Base-by-base conservation (phyloP, 768 basidiomycete species). In the Lepiota brunneoincarnata region DNA sequence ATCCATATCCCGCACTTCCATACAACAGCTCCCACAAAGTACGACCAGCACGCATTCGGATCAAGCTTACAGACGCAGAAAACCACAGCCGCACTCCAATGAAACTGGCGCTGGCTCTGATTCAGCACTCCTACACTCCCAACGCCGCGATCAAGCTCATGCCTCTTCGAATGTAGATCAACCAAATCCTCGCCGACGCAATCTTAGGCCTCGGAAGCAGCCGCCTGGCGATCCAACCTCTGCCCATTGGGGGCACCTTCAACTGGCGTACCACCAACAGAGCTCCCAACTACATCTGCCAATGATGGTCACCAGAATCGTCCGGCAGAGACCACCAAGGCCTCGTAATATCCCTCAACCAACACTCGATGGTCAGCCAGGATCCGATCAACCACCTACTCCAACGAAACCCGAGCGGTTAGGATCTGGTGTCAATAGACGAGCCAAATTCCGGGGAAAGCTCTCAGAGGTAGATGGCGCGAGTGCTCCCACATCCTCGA, bases 361-460 rank as follows among this genome's bases (percentile, higher is more conserved):
- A 15, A 46, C 15, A 48, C 15, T 26, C 14, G 31, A 35, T 17
- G 37, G 35, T 4, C 24, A 42, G 9, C 12, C 39, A 7, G 50
- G 15, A 2, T 24, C 46, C 1, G 39, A 47, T 11, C 34, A n/a
- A 45, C 10, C 17, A 14, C 26, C n/a, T 15, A 15, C 12, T 28
- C 21, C 38, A 14, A 40, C 23, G 21, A 36, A 39, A 3, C 5
- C 35, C 10, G 46, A 15, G 24, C 36, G 10, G 20, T 17, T 28
- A 7, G 36, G 4, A 10, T 10, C 28, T 20, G 52, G 52, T 6
- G 20, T 37, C 20, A 51, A 43, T 15, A 62, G 63, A 39, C 53
- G 62, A 20, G 56, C 63, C 14, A 67, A 65, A 41, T 69, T 69
- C 40, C 63, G 64, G 23, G 53, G 63, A 2, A 59, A 60, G 15